Conservation (phyloP, 1,284 basidiomycete genomes). For the Cutaneotrichosporon cavernicola region DNA sequence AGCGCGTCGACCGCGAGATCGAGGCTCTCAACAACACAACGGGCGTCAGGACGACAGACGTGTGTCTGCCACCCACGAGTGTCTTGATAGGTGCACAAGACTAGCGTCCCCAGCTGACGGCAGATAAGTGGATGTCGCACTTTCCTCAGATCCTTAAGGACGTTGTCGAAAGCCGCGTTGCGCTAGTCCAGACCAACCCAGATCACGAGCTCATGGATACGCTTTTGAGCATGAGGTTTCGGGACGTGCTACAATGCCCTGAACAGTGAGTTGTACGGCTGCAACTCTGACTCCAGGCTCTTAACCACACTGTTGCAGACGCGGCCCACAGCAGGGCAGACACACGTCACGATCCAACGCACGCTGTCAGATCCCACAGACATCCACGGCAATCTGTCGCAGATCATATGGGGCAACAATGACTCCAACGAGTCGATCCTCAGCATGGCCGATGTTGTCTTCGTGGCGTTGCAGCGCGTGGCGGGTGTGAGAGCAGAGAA, state of each 20-base stretch:
- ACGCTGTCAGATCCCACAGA: constrained; percentile 15
- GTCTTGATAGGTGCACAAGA: constrained; percentile 1
- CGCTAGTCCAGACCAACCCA: not conserved
- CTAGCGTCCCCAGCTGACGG: not conserved
- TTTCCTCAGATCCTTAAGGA: not conserved
- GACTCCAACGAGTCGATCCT: constrained; percentile 30
- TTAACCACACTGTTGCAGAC: constrained; percentile 8
- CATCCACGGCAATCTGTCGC: constrained; percentile 30
- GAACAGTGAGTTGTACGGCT: constrained; percentile 8
- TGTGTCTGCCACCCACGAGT: not conserved
- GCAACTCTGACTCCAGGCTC: constrained; percentile 11
- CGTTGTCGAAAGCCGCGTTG: not conserved
- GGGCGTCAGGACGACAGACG: not conserved
- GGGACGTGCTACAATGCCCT: constrained; percentile 13
- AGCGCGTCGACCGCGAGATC: constrained; percentile 10
- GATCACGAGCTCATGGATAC: not conserved
- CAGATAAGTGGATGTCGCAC: constrained; percentile 10
- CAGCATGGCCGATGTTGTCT: constrained; percentile 36
- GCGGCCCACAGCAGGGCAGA: constrained; percentile 7
- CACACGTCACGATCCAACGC: constrained; percentile 19
- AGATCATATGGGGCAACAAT: constrained; percentile 35
- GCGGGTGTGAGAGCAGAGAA: constrained; percentile 28
- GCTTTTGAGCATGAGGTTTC: not conserved
- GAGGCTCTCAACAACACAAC: constrained; percentile 1
- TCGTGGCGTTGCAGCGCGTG: constrained; percentile 31